Evolutionary conservation across 2,329 filamentous ascomycete genomes (phyloP), one percentile per base, ranked within the genome.

Genomic region (Akanthomyces dipterigenus): DNA sequence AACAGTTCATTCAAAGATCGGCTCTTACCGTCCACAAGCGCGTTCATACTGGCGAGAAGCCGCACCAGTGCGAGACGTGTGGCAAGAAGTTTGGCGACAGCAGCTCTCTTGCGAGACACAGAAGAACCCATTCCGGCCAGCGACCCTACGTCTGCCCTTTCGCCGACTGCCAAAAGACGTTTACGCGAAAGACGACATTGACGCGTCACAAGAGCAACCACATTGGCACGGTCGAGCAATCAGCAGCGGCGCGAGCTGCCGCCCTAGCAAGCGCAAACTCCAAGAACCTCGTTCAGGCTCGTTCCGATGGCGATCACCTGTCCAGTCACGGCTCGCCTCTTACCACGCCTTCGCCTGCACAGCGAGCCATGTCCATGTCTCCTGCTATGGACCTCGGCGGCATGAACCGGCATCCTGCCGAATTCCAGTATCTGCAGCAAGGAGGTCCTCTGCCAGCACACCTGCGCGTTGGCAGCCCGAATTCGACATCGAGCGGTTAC

Each of bases 111-210:
- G 95, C 95, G 16, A 85, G 95, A 60, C 95, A 99, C 76, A 88
- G 95, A 63, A 87, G 95, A 65, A 98, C 97, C 63, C 95, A 99
- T 72, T 96, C 91, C 4, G 95, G 95, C 63, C 96, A 95, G 76
- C 84, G 95, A 55, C 95, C 95, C 1, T 99, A 98, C 80, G 96
- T 96, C 75, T 99, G 95, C 76, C 93, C 93, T 1, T 98, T 95
- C 69, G 93, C 92, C 63, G 93, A 97, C 73, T 99, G 95, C 75
- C 93, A 98, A 72, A 98, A 98, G 82, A 98, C 93, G 0, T 99
- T 99, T 71, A 99, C 95, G 11, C 88, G 95, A 62, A 89, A 93
- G 65, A 98, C 95, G 1, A 98, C 95, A 3, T 80, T 99, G 64
- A 99, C 93, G 2, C 87, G 95, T 55, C 95, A 99, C 72, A 92